phyloP scores from a whole-genome alignment of 2,329 filamentous ascomycete genomes.

The Cladosporium sp. region DNA sequence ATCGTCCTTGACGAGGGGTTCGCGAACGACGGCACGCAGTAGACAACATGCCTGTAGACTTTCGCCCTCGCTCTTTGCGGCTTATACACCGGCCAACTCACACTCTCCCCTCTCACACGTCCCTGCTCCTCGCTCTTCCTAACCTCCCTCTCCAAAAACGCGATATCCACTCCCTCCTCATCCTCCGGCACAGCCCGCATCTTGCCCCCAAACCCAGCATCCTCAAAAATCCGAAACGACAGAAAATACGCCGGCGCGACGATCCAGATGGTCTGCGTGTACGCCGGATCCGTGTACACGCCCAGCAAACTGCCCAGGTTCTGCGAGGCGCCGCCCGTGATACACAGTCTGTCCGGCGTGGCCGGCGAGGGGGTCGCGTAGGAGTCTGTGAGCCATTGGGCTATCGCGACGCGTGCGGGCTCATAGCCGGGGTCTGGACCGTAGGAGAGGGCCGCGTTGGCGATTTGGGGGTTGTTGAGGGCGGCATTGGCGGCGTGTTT shows the following conservation, averaged over 20 bases:
- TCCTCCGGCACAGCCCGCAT: slow-evolving; percentile 75
- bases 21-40: slow-evolving; percentile 82
- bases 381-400: slow-evolving; percentile 68
- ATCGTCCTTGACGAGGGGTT: slow-evolving; percentile 88
- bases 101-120: background rate
- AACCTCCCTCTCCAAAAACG: slow-evolving; percentile 57
- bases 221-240: slow-evolving; percentile 82
- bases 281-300: slow-evolving; percentile 76
- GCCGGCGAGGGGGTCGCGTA: slow-evolving; percentile 54
- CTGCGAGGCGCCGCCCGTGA: slow-evolving; percentile 84
- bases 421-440: slow-evolving; percentile 75
- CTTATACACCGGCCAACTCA: slow-evolving; percentile 48
- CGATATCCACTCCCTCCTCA: slow-evolving; percentile 72
- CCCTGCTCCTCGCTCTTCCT: slow-evolving; percentile 50
- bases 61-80: slow-evolving; percentile 64
- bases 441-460: slow-evolving; percentile 70
- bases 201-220: slow-evolving; percentile 70
- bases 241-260: slow-evolving; percentile 82
- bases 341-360: slow-evolving; percentile 65
- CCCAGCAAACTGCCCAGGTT: slow-evolving; percentile 75
- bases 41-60: slow-evolving; percentile 84
- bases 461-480: slow-evolving; percentile 61
- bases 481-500: slow-evolving; percentile 61
- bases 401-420: slow-evolving; percentile 68
- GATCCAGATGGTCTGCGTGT: slow-evolving; percentile 77